Percentiles rank a stretch among this genome's conserved stretches.
These are phyloP conservation scores for Umbelopsis ramanniana DNA, from an alignment of 192 early-diverging fungal species.

Conservation along the genomic window DNA sequence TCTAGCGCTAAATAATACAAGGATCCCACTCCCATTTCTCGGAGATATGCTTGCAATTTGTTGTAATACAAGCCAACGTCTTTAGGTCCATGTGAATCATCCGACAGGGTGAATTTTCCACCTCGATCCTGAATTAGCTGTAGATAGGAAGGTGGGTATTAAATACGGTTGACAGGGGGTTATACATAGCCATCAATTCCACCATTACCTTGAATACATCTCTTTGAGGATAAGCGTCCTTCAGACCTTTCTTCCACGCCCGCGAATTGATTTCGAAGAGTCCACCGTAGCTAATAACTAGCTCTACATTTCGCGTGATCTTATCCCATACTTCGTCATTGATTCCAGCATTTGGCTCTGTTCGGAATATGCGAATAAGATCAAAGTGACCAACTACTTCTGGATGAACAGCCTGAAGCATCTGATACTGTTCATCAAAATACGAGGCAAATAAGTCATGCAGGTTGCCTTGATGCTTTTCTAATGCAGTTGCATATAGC, in stretches of 20 bases:
- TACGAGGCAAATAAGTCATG: constrained; percentile 70
- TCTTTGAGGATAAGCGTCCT: constrained; percentile 85
- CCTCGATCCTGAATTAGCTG: constrained; percentile 66
- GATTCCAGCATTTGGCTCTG: constrained; percentile 23
- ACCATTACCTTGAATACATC: constrained; percentile 74
- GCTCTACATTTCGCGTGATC: constrained; percentile 83
- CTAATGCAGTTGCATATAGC: constrained; percentile 58
- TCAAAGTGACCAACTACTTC: constrained; percentile 97
- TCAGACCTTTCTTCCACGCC: constrained; percentile 89
- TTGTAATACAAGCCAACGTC: constrained; percentile 90
- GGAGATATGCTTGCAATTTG: constrained; percentile 70
- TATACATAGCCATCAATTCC: background rate
- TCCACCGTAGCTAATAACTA: constrained; percentile 78
- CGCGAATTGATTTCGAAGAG: constrained; percentile 94
- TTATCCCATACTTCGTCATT: constrained; percentile 45
- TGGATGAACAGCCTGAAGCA: constrained; percentile 75
- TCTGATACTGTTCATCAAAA: constrained; percentile 87
- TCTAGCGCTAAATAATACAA: constrained; percentile 55
- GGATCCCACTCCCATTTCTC: constrained; percentile 59
- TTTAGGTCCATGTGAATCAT: constrained; percentile 91
- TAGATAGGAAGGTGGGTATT: constrained; percentile 1
- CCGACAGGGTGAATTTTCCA: constrained; percentile 84
- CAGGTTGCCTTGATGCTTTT: constrained; percentile 15
- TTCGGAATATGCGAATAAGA: constrained; percentile 80
- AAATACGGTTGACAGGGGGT: background rate